Evolutionary conservation across 352 stramenopile genomes (phyloP), one percentile per base, ranked within the genome.

Genomic region (Phytophthora sansomeana): DNA sequence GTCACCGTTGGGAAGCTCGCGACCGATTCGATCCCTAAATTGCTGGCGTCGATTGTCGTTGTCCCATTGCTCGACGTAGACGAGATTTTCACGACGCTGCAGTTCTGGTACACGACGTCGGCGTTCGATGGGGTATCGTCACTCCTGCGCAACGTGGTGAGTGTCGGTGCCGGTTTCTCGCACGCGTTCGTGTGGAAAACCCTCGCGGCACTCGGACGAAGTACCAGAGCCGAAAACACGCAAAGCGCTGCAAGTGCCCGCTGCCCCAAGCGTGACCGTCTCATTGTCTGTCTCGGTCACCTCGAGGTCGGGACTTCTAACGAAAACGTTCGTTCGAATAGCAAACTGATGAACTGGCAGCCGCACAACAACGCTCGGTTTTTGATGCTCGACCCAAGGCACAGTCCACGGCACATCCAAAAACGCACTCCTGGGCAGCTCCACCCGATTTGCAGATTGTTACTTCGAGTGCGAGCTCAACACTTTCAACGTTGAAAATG

Each of bases 41-140:
- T 68, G 8, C 56, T 67, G 24, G 63, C 71, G 35, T 79, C 71
- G 19, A 76, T 42, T 14, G 42, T 57, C 1, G 56, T 79, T 5
- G 58, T 76, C 33, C 67, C 71, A 33, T 72, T 68, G 44, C 66
- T 72, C 7, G 52, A 65, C 5, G 51, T 67, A 28, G 70, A 59
- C 50, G 28, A 63, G 57, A 78, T 64, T 24, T 58, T 59, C 4
- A 75, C 65, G 4, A 75, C 56, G 10, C 56, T 67, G 61, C 70
- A 78, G 29, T 78, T 78, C 44, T 46, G 58, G 49, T 69, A 78
- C 38, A 78, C 60, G 17, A 78, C 61, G 16, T 78, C 70, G 1
- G 70, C 70, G 17, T 63, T 63, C 1, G 70, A 64, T 11, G 50
- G 2, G 5, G n/a, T 33, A 16, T 41, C 39, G 0, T 55, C 42